Evolutionary conservation across 176 grass and related monocot species (phyloP).

Genomic region (Cenchrus americanus): DNA sequence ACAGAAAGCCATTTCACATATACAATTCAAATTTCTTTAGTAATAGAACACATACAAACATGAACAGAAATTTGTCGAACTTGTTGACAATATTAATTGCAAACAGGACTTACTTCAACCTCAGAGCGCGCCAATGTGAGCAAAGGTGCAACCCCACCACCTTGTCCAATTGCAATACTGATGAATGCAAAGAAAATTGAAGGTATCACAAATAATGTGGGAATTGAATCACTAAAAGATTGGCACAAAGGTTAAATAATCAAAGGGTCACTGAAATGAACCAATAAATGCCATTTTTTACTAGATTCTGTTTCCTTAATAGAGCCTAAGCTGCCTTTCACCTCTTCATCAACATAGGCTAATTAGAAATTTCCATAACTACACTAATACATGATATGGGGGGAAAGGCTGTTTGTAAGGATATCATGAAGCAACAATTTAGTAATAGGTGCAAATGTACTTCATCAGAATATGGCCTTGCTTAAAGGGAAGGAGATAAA

Average conservation of each 20-base stretch:
- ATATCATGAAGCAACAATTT: constrained; percentile 17
- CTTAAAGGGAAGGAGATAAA: constrained; percentile 29
- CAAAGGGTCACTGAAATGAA: neutral
- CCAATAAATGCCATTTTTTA: neutral
- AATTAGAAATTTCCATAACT: constrained; percentile 25
- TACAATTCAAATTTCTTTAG: constrained; percentile 10
- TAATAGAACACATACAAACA: constrained; percentile 16
- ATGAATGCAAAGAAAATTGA: constrained; percentile 44
- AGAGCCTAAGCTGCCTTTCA: constrained; percentile 18
- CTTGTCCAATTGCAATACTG: constrained; percentile 98
- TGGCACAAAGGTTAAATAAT: constrained; percentile 5
- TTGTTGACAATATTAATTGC: constrained; percentile 2
- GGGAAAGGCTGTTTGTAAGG: neutral
- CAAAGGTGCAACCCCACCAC: constrained; percentile 92
- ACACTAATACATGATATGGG: constrained; percentile 19
- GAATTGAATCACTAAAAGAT: neutral
- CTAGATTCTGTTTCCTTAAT: constrained; percentile 7
- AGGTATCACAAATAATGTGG: constrained; percentile 34
- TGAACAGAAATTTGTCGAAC: constrained; percentile 23
- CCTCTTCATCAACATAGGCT: constrained; percentile 14
- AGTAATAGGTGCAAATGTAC: constrained; percentile 24
- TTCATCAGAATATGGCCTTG: constrained; percentile 11
- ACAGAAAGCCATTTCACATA: constrained; percentile 9
- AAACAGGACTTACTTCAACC: constrained; percentile 77
- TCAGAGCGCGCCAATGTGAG: constrained; percentile 90